phyloP scores from a whole-genome alignment of 2,329 filamentous ascomycete genomes.

The Venturiaceae sp. region DNA sequence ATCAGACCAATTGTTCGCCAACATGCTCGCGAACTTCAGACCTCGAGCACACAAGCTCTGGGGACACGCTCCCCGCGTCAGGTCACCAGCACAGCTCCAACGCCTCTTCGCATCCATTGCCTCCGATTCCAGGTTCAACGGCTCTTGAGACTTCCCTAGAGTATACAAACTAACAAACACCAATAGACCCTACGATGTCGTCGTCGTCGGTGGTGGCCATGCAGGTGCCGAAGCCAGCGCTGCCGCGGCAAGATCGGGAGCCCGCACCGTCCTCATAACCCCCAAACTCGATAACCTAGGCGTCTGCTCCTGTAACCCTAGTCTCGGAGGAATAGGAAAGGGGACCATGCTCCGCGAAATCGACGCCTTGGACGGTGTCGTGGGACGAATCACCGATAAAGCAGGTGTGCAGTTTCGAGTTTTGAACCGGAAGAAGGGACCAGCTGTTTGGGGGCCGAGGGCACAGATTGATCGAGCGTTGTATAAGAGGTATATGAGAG shows the following conservation, averaged over 20 bases:
- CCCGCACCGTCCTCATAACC: constrained; percentile 81
- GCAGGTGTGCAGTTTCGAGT: constrained; percentile 90
- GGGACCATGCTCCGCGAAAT: constrained; percentile 93
- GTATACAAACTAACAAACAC: not conserved
- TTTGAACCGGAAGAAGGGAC: constrained; percentile 80
- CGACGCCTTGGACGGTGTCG: constrained; percentile 85
- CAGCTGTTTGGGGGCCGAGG: constrained; percentile 92
- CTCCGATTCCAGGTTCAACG: constrained; percentile 21
- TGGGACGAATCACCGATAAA: constrained; percentile 83
- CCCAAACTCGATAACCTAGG: constrained; percentile 82
- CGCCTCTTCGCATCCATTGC: constrained; percentile 36
- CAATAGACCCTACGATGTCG: constrained; percentile 71
- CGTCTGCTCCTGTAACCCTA: constrained; percentile 93
- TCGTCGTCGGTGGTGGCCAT: constrained; percentile 93
- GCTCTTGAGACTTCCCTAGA: not conserved
- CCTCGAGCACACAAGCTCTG: constrained; percentile 25
- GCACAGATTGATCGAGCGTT: constrained; percentile 90
- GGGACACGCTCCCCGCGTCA: constrained; percentile 37
- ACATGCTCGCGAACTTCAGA: not conserved
- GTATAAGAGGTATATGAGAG: constrained; percentile 84
- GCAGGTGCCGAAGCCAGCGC: constrained; percentile 90
- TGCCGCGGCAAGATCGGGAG: constrained; percentile 80
- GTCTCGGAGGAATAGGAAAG: constrained; percentile 97
- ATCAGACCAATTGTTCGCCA: not conserved
- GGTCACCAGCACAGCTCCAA: constrained; percentile 24